Percentiles rank a stretch among this genome's conserved stretches.
These are phyloP conservation scores for Castanopsis chinensis DNA, from an alignment of 306 rosid genomes.

Conservation along the genomic window DNA sequence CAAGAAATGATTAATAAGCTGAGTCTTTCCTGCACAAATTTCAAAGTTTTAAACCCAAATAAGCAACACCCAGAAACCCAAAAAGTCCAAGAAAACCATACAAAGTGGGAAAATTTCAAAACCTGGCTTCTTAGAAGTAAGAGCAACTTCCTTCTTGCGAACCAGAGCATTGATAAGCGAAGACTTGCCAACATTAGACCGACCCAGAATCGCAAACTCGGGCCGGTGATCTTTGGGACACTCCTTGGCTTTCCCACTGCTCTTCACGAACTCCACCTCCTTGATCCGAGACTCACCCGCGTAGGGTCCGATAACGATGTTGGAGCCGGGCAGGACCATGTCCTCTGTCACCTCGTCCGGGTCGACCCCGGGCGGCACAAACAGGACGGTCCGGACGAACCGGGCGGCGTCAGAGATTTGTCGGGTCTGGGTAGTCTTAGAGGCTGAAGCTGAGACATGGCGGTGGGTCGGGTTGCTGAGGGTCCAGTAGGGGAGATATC, in stretches of 20 bases:
- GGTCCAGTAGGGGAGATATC: conserved; percentile 31
- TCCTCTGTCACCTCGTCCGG: conserved; percentile 54
- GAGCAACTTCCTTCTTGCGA: conserved; percentile 86
- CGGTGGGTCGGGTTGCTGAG: conserved; percentile 12
- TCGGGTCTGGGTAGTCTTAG: conserved; percentile 30
- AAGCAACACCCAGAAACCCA: background rate
- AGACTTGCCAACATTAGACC: conserved; percentile 93
- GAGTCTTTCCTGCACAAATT: conserved; percentile 74
- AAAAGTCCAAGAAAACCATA: background rate
- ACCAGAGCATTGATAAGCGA: conserved; percentile 86
- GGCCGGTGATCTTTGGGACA: conserved; percentile 77
- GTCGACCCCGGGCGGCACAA: conserved; percentile 76
- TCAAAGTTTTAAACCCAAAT: background rate
- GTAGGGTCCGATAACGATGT: conserved; percentile 82
- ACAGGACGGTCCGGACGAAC: conserved; percentile 42
- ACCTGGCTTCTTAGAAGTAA: conserved; percentile 97
- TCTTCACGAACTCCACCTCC: conserved; percentile 81
- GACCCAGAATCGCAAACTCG: conserved; percentile 85
- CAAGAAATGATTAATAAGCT: conserved; percentile 90
- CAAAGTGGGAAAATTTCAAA: background rate
- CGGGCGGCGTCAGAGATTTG: conserved; percentile 28
- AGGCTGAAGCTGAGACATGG: conserved; percentile 27
- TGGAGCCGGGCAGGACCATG: conserved; percentile 71
- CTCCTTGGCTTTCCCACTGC: conserved; percentile 69
- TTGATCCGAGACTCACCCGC: conserved; percentile 78